Conservation (phyloP, 108 stramenopile genomes). For the Fistulifera pelliculosa region DNA sequence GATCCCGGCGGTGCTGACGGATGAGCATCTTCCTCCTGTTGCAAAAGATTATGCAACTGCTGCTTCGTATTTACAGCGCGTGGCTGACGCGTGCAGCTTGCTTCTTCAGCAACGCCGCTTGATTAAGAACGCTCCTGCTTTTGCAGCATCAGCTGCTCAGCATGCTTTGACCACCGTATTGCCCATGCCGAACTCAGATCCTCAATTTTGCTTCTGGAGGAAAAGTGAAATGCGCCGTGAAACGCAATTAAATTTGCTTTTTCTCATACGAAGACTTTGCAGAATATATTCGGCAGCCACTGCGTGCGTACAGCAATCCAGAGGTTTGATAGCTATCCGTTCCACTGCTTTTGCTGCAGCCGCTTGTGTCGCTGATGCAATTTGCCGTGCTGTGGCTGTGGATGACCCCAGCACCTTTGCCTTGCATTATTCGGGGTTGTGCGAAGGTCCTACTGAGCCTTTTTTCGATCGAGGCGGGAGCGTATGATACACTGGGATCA, state of each 20-base stretch:
- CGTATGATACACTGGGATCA: conserved; percentile 88
- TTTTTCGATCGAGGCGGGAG: conserved; percentile 92
- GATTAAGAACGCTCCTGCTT: conserved; percentile 93
- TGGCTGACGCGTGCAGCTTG: conserved; percentile 90
- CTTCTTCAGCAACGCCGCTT: conserved; percentile 90
- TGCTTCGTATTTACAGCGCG: conserved; percentile 80
- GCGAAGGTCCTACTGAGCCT: conserved; percentile 90
- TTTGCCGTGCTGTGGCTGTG: conserved; percentile 84
- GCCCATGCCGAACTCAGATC: conserved; percentile 87
- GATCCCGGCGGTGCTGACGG: conserved; percentile 92
- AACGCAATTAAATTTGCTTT: conserved; percentile 79
- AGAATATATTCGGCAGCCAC: conserved; percentile 88
- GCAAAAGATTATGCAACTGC: conserved; percentile 82
- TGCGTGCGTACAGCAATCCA: conserved; percentile 87
- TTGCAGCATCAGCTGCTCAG: conserved; percentile 91
- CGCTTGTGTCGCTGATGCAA: conserved; percentile 93
- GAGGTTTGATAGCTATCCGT: conserved; percentile 94
- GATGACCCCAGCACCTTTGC: conserved; percentile 94
- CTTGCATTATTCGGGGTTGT: conserved; percentile 91
- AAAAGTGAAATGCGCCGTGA: conserved; percentile 84
- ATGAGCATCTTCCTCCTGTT: conserved; percentile 78
- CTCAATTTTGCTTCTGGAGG: conserved; percentile 91
- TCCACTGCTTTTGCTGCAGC: conserved; percentile 92
- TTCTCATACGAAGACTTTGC: conserved; percentile 81
- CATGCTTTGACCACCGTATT: conserved; percentile 90